phyloP scores from a whole-genome alignment of 306 rosid species.

The Trichosanthes cucumerina region DNA sequence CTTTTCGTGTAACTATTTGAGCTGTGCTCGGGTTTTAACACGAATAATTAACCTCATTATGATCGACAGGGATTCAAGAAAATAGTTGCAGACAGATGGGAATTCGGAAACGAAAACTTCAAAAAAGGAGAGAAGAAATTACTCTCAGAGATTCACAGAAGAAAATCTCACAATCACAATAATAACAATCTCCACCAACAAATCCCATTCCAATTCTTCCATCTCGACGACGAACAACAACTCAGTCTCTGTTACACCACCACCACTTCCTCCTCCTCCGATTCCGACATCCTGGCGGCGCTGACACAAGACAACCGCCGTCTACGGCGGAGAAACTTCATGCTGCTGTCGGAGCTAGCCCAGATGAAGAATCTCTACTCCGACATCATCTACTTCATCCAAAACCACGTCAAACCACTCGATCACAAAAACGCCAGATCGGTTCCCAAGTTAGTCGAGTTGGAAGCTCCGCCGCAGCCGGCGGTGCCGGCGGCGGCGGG shows the following conservation, averaged over 20 bases:
- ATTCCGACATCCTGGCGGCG: constrained; percentile 31
- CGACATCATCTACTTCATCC: constrained; percentile 65
- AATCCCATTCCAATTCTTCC: constrained; percentile 17
- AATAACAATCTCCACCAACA: constrained; percentile 23
- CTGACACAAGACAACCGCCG: constrained; percentile 63
- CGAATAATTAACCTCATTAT: background rate
- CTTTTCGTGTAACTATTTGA: background rate
- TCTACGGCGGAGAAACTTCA: constrained; percentile 50
- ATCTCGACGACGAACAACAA: constrained; percentile 13
- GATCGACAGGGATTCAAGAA: constrained; percentile 65
- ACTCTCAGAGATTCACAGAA: constrained; percentile 58
- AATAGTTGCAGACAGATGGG: constrained; percentile 76
- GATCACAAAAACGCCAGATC: background rate
- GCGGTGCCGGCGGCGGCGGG: background rate
- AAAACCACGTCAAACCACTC: constrained; percentile 57
- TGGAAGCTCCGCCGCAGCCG: background rate
- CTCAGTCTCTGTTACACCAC: constrained; percentile 23
- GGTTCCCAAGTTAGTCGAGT: background rate
- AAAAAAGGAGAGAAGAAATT: constrained; percentile 58
- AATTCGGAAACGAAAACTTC: constrained; percentile 68
- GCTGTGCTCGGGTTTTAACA: background rate
- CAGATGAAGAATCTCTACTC: constrained; percentile 81
- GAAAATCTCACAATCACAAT: constrained; percentile 28
- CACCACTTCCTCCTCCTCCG: background rate
- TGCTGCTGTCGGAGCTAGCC: constrained; percentile 61